Evolutionary conservation across 108 stramenopile species (phyloP), one percentile per base, ranked within the genome.

Genomic region (Pseudonitzschia multistriata): DNA sequence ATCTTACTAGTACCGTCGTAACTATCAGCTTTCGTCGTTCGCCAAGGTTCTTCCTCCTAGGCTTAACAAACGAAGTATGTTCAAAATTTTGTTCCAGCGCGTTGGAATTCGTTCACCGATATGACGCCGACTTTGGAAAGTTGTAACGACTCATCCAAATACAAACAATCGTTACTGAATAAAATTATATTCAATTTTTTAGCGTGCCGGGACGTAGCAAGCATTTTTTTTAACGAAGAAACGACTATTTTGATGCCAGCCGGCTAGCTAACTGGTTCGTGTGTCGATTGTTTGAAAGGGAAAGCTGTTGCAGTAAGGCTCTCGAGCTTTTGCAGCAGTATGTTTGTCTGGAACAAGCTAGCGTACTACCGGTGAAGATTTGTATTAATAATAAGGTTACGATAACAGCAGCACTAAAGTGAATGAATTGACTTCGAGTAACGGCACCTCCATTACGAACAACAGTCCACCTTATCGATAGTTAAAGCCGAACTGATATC

Each of bases 181-280:
- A 52, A 25, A 22, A 25, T 13, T 52, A 25, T 52, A 52, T 25
- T 52, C 21, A 25, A 5, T 25, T 24, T 22, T 52, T 52, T n/a
- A 52, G 50, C 50, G 50, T 52, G 50, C 50, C 50, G 19, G 24
- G 50, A 25, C 50, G 15, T 52, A 24, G 50, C 24, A 52, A 7
- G 50, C 50, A 52, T 52, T 52, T 52, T 52, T 25, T 45, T 45
- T 45, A 13, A n/a, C 3, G 17, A 25, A 25, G 8, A 52, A 52
- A 52, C 50, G 50, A 24, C 21, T 52, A 52, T 25, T 52, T 52
- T 52, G 22, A 25, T 52, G 50, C 50, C 50, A 52, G 50, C 50
- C 50, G 50, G 50, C 50, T 25, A 19, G 50, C 50, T 24, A 52
- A 25, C 24, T 52, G 50, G 25, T 52, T 52, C 50, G 50, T 52